phyloP scores from a whole-genome alignment of 305 asterid species.

The Rubia peregrina region DNA sequence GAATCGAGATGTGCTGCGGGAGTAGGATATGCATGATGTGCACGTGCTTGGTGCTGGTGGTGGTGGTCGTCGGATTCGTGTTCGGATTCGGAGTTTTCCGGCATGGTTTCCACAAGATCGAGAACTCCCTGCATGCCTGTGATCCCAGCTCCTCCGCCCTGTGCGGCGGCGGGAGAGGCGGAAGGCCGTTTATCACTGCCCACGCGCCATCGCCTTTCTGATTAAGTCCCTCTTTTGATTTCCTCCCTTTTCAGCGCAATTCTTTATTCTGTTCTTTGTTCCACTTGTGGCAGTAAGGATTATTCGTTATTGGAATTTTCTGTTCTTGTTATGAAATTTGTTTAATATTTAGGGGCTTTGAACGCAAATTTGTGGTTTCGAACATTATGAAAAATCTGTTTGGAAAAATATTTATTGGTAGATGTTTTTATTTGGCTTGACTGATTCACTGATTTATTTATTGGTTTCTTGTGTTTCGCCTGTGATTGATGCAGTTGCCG shows the following conservation, averaged over 20 bases:
- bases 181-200: constrained; percentile 46
- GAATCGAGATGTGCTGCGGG: constrained; percentile 32
- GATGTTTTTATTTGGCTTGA: neutral
- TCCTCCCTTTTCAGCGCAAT: neutral
- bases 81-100: constrained; percentile 71
- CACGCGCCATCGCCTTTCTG: constrained; percentile 34
- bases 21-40: constrained; percentile 46
- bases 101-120: constrained; percentile 55
- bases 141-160: neutral
- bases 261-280: neutral
- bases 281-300: neutral
- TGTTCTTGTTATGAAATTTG: neutral
- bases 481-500: neutral
- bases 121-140: constrained; percentile 34
- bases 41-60: constrained; percentile 37
- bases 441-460: neutral
- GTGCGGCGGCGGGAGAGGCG: constrained; percentile 9
- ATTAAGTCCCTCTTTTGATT: neutral
- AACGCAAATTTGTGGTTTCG: neutral
- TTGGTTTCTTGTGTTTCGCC: neutral
- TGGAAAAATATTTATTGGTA: neutral
- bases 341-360: neutral
- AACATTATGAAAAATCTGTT: neutral
- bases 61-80: constrained; percentile 43
- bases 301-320: neutral